These are phyloP conservation scores for Ophiosphaerella korrae DNA, from an alignment of 2,329 filamentous ascomycete species.

Conservation along the genomic window DNA sequence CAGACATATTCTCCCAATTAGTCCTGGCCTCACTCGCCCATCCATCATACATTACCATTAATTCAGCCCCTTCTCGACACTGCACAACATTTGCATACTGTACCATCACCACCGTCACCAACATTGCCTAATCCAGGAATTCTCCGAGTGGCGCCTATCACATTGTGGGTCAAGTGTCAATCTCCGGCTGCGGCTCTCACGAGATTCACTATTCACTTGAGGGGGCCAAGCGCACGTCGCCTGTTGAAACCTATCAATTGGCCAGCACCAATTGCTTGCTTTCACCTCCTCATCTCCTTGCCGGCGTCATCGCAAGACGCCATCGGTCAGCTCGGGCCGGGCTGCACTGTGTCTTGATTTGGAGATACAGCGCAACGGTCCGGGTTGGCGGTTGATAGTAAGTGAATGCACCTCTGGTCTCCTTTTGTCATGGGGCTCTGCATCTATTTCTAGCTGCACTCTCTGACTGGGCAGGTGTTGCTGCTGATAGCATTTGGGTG, in stretches of 20 bases:
- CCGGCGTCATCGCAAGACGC: slow-evolving; percentile 23
- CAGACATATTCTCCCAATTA: too few relatives aligned
- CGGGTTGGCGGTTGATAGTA: slow-evolving; percentile 38
- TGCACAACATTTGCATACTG: slow-evolving; percentile 12
- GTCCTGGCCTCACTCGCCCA: slow-evolving; percentile 2
- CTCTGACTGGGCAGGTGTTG: neutral
- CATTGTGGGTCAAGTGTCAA: slow-evolving; percentile 19
- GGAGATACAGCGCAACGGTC: slow-evolving; percentile 41
- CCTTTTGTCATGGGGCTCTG: neutral
- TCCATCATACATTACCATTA: slow-evolving; percentile 25
- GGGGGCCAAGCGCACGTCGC: slow-evolving; percentile 30
- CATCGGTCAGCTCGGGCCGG: slow-evolving; percentile 39
- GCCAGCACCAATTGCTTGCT: slow-evolving; percentile 30
- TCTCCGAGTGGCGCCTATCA: slow-evolving; percentile 34
- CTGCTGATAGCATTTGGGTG: neutral
- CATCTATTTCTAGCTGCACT: neutral
- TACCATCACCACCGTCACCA: slow-evolving; percentile 28
- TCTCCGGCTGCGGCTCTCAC: slow-evolving; percentile 33
- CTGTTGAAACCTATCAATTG: slow-evolving; percentile 41
- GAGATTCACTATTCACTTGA: slow-evolving; percentile 40
- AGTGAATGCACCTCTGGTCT: slow-evolving; percentile 16
- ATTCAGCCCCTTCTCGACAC: slow-evolving; percentile 5
- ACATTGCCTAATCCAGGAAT: slow-evolving; percentile 37
- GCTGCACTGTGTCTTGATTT: slow-evolving; percentile 38
- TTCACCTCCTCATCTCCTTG: slow-evolving; percentile 35